Base-by-base conservation (phyloP, 176 grass and related monocot species). In the Eremochloa ophiuroides region DNA sequence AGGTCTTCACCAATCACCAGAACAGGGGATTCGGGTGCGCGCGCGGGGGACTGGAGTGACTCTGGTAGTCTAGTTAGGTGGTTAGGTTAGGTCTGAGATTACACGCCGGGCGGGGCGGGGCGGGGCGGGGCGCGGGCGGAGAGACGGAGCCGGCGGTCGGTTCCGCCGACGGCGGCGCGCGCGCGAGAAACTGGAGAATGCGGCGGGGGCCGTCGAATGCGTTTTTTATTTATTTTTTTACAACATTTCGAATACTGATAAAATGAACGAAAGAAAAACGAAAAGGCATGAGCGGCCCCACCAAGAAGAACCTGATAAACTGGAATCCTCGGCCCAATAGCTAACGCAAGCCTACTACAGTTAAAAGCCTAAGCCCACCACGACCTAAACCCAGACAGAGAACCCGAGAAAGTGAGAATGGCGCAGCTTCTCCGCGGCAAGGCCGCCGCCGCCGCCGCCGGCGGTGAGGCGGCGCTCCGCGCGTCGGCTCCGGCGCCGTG, bases 331-430 rank as follows among this genome's bases (percentile, higher is more conserved):
- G 35, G 73, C 73, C 73, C 50, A 76, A 23, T 15, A 60, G 25
- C 0, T 59, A 27, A 17, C 27, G 33, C n/a, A 25, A 38, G 47
- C 71, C 11, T n/a, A n/a, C n/a, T n/a, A n/a, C n/a, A n/a, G n/a
- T n/a, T n/a, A n/a, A n/a, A n/a, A n/a, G n/a, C n/a, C n/a, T n/a
- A n/a, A n/a, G 74, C 80, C 80, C 80, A 77, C 22, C 15, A 10
- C 33, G 56, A 10, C 62, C 69, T 56, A 80, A 88, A 80, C 80
- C 75, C 88, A 46, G 53, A n/a, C n/a, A n/a, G n/a, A n/a, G n/a
- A 90, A 87, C 47, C 85, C 81, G 50, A 84, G 34, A 31, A 90
- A 91, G 91, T 64, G 48, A 87, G 35, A 53, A 94, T 94, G 91
- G 85, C 83, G 88, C 80, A 53, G 66, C 84, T 80, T 65, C 84